Percentiles rank a stretch among this genome's conserved stretches.
These are phyloP conservation scores for Echium plantagineum DNA, from an alignment of 257 asterid genomes.

Conservation along the genomic window DNA sequence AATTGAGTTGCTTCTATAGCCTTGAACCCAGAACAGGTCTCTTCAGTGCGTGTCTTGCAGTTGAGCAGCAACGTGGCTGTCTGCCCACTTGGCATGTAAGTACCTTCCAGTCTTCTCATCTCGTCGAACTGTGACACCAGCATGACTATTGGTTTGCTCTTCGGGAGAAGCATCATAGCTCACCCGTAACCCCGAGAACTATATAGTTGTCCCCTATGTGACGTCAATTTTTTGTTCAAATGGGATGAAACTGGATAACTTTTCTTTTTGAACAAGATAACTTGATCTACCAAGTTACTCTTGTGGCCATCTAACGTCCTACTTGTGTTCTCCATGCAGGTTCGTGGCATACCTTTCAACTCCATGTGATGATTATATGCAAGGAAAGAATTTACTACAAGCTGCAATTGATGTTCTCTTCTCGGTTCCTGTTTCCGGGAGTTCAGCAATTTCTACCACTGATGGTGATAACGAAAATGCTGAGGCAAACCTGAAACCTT, in stretches of 20 bases:
- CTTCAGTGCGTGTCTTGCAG: conserved; percentile 62
- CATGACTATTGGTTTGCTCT: neutral
- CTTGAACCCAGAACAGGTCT: conserved; percentile 56
- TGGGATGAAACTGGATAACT: neutral
- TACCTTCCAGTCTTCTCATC: conserved; percentile 8
- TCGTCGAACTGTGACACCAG: conserved; percentile 1
- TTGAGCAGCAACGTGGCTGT: conserved; percentile 65
- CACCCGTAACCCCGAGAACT: neutral
- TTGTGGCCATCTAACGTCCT: neutral
- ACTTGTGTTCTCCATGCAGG: conserved; percentile 32
- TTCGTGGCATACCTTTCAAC: conserved; percentile 71
- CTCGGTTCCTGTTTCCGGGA: conserved; percentile 28
- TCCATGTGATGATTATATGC: conserved; percentile 39
- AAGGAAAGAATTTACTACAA: conserved; percentile 57
- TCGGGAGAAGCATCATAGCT: neutral
- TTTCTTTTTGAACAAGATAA: too few species aligned
- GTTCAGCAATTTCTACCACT: conserved; percentile 15
- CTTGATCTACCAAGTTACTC: neutral
- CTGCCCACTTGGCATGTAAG: conserved; percentile 82
- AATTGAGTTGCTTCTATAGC: conserved; percentile 30
- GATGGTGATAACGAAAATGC: conserved; percentile 25
- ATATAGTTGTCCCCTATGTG: neutral
- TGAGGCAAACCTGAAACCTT: conserved; percentile 34
- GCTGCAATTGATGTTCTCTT: conserved; percentile 60
- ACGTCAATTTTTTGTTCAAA: neutral